These are phyloP conservation scores for Schizophyllum commune DNA, from an alignment of 1,284 basidiomycete species.

Conservation along the genomic window DNA sequence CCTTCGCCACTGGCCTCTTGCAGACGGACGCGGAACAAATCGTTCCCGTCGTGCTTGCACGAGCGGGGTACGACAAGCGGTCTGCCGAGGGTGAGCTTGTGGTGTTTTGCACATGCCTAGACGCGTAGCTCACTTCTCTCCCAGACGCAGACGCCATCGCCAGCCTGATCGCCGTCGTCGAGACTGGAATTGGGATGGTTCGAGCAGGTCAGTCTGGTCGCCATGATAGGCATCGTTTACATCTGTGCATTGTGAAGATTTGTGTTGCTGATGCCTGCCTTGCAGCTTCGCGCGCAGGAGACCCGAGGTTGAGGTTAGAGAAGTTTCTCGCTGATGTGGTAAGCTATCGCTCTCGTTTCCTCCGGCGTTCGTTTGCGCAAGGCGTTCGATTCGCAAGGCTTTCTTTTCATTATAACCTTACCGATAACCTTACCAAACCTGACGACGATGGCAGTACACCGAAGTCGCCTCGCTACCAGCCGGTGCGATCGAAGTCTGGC, in stretches of 20 bases:
- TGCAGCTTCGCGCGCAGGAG: constrained; percentile 39
- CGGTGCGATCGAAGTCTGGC: constrained; percentile 53
- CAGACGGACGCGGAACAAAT: constrained; percentile 57
- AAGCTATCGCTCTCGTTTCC: constrained; percentile 22
- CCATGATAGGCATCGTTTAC: neutral
- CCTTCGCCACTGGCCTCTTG: constrained; percentile 46
- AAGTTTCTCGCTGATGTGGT: constrained; percentile 74
- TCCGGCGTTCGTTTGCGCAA: no score
- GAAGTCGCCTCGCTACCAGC: constrained; percentile 41
- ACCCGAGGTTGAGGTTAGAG: constrained; percentile 65
- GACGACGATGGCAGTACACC: constrained; percentile 32
- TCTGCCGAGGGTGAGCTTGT: constrained; percentile 33
- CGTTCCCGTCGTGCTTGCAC: constrained; percentile 58
- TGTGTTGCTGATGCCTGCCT: neutral
- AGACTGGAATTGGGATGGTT: constrained; percentile 54
- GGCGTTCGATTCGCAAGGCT: no score
- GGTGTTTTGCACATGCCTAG: constrained; percentile 22
- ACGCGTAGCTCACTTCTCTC: constrained; percentile 4
- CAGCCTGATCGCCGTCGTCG: constrained; percentile 45
- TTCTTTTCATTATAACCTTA: no score
- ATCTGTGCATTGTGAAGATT: neutral
- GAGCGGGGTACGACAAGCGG: constrained; percentile 59
- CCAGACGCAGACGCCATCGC: constrained; percentile 41
- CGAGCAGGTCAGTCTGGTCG: constrained; percentile 37
- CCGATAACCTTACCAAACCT: no score